Conservation (phyloP, 345 rosid species). For the Aethionema arabicum region DNA sequence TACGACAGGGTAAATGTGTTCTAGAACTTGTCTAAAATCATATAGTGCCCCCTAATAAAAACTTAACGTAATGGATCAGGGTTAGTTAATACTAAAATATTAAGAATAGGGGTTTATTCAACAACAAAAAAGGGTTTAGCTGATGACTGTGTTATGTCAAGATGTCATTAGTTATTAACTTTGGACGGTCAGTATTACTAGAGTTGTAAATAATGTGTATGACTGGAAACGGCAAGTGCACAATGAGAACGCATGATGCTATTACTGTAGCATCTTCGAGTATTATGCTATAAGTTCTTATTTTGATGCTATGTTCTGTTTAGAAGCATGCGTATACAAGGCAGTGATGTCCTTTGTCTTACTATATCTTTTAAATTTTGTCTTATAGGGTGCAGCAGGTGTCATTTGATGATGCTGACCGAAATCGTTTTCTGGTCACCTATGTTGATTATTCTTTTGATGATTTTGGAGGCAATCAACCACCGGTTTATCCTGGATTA, state of each 20-base stretch:
- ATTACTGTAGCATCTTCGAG: background rate
- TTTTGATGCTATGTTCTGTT: conserved; percentile 13
- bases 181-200: conserved; percentile 18
- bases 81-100: background rate
- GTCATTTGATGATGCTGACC: conserved; percentile 92
- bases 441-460: conserved; percentile 95
- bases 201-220: conserved; percentile 28
- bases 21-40: conserved; percentile 10
- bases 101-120: background rate
- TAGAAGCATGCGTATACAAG: conserved; percentile 2
- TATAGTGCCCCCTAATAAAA: conserved; percentile 9
- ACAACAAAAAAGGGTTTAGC: background rate
- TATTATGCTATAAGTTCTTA: background rate
- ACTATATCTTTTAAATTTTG: conserved; percentile 27
- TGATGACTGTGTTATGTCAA: conserved; percentile 2
- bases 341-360: conserved; percentile 17
- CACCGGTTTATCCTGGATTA: conserved; percentile 97
- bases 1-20: background rate
- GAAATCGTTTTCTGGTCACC: conserved; percentile 91
- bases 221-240: conserved; percentile 17
- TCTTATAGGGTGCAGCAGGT: conserved; percentile 93
- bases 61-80: background rate
- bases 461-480: conserved; percentile 98
- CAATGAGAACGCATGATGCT: conserved; percentile 6
- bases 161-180: conserved; percentile 20